Evolutionary conservation across 495 filamentous ascomycete species (phyloP).

Genomic region (Letharia lupina): DNA sequence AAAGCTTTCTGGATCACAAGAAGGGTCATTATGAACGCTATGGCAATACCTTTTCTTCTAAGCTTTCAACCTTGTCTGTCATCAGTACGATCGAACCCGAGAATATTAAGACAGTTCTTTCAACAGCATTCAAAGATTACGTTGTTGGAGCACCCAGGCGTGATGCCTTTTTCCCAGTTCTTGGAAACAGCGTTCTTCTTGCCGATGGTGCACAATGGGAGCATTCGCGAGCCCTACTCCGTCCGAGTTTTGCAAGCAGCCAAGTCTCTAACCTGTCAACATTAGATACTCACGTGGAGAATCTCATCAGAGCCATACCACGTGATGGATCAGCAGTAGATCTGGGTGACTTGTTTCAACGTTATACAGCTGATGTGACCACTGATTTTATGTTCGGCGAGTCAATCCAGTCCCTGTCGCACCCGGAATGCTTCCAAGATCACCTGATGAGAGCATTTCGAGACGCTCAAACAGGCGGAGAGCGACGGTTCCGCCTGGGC

Average conservation of each 20-base stretch:
- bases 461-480: background rate
- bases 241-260: background rate
- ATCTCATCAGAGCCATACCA: background rate
- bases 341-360: background rate
- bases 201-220: background rate
- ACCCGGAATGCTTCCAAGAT: too few species aligned
- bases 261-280: background rate
- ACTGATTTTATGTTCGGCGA: background rate
- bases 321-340: background rate
- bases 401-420: background rate
- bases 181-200: background rate
- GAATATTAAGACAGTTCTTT: background rate
- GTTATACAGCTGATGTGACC: background rate
- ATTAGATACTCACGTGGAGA: background rate
- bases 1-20: too few species aligned
- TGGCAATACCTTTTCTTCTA: too few species aligned
- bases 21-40: too few species aligned
- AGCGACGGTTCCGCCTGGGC: too few species aligned
- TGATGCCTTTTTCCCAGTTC: background rate
- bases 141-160: background rate
- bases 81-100: background rate
- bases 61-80: too few species aligned
- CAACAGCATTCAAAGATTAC: background rate
- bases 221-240: background rate
- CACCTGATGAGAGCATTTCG: background rate